Conservation (phyloP, 139 green algal genomes). For the Edaphochlamys debaryana region DNA sequence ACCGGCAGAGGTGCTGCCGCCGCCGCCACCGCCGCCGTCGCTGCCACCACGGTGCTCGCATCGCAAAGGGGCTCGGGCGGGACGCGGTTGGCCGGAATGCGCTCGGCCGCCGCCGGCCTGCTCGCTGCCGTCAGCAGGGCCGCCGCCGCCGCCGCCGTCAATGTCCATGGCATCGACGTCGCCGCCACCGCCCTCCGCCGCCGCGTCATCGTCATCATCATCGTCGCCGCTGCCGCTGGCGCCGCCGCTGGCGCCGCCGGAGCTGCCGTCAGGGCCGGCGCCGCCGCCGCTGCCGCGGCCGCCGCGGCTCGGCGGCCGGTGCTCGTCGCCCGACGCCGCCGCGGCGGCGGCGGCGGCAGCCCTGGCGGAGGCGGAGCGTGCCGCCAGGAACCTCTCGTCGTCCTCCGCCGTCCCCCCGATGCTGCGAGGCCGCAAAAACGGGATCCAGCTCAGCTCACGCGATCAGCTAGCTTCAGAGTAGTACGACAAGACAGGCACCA, state of each 20-base stretch:
- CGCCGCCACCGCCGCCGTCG: too few species aligned
- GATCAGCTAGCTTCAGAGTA: neutral
- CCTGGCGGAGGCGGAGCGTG: neutral
- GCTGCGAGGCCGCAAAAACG: neutral
- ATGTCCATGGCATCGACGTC: too few species aligned
- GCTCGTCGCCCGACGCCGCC: neutral
- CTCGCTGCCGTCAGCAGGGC: too few species aligned
- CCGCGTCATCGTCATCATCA: neutral
- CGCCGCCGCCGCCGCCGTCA: too few species aligned
- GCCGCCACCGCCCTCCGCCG: neutral
- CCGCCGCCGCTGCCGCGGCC: neutral
- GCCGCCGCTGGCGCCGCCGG: too few species aligned
- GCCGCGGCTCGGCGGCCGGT: neutral
- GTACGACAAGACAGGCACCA: too few species aligned
- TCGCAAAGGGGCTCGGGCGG: too few species aligned
- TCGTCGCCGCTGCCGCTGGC: neutral
- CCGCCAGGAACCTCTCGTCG: slow-evolving; percentile 12
- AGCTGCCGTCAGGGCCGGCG: neutral
- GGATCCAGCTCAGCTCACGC: neutral
- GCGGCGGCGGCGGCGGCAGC: neutral
- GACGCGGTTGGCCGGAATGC: too few species aligned
- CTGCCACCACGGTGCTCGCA: too few species aligned
- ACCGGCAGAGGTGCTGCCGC: too few species aligned
- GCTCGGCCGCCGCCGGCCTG: too few species aligned
- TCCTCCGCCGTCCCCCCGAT: neutral